These are phyloP conservation scores for Trichoderma atroviride DNA, from an alignment of 2,329 filamentous ascomycete species.

Conservation along the genomic window DNA sequence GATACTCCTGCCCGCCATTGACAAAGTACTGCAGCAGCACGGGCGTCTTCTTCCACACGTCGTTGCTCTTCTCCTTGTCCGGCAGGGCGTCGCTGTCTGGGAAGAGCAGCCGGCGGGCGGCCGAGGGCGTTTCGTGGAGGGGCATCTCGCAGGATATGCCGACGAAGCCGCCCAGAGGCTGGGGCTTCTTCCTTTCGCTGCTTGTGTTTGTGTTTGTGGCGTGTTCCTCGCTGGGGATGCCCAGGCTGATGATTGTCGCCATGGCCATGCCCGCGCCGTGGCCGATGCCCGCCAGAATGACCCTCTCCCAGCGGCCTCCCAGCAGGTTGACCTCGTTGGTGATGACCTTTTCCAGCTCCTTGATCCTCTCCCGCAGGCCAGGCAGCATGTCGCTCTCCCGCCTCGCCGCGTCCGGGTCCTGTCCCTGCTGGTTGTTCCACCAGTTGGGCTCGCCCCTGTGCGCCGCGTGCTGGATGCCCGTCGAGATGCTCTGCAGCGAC, in stretches of 20 bases:
- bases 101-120: not conserved
- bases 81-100: not conserved
- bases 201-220: too few species aligned
- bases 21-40: constrained; percentile 10
- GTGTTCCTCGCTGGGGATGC: not conserved
- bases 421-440: not conserved
- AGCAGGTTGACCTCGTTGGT: constrained; percentile 11
- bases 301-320: constrained; percentile 10
- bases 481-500: constrained; percentile 4
- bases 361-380: not conserved
- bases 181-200: not conserved
- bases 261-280: constrained; percentile 20
- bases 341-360: constrained; percentile 6
- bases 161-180: constrained; percentile 6
- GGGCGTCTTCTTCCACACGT: constrained; percentile 11
- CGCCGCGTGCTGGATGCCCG: constrained; percentile 4
- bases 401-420: not conserved
- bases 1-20: not conserved
- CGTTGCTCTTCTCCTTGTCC: not conserved
- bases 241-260: not conserved
- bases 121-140: not conserved
- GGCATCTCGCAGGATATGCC: constrained; percentile 13
- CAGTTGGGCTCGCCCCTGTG: constrained; percentile 12
- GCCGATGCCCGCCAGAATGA: constrained; percentile 15
- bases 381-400: not conserved